These are phyloP conservation scores for Murraya koenigii DNA, from an alignment of 345 rosid species.

Conservation along the genomic window DNA sequence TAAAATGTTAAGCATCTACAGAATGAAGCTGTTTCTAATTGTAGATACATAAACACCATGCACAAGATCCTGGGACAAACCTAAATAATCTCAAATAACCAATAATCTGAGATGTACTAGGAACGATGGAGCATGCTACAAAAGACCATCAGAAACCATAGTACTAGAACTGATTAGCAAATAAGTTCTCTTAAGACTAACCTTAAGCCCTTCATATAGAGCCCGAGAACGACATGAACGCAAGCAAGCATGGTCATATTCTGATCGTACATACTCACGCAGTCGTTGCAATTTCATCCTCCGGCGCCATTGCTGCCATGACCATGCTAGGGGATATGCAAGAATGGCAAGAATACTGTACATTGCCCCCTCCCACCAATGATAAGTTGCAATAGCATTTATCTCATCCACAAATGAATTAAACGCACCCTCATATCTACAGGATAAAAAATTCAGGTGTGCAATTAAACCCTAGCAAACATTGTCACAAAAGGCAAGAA, in stretches of 20 bases:
- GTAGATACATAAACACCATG: conserved; percentile 4
- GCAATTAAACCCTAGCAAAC: conserved; percentile 5
- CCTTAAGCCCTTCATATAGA: conserved; percentile 99
- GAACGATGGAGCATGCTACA: neutral
- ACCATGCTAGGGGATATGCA: conserved; percentile 91
- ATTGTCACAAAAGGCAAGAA: neutral
- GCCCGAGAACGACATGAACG: conserved; percentile 99
- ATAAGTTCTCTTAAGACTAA: conserved; percentile 27
- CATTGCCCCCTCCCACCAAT: conserved; percentile 99
- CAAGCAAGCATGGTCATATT: conserved; percentile 96
- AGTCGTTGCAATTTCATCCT: conserved; percentile 77
- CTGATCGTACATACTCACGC: conserved; percentile 98
- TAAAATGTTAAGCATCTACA: neutral
- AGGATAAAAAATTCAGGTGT: conserved; percentile 21
- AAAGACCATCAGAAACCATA: neutral
- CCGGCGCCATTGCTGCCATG: conserved; percentile 98
- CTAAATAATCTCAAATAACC: neutral
- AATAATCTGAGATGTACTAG: neutral
- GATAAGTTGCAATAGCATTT: conserved; percentile 91
- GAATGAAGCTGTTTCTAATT: neutral
- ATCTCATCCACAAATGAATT: conserved; percentile 94
- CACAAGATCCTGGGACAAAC: neutral
- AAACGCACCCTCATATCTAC: conserved; percentile 94
- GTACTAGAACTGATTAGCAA: neutral
- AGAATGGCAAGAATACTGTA: conserved; percentile 76